Evolutionary conservation across 495 filamentous ascomycete species (phyloP).

Genomic region (Gamarada debralockiae): DNA sequence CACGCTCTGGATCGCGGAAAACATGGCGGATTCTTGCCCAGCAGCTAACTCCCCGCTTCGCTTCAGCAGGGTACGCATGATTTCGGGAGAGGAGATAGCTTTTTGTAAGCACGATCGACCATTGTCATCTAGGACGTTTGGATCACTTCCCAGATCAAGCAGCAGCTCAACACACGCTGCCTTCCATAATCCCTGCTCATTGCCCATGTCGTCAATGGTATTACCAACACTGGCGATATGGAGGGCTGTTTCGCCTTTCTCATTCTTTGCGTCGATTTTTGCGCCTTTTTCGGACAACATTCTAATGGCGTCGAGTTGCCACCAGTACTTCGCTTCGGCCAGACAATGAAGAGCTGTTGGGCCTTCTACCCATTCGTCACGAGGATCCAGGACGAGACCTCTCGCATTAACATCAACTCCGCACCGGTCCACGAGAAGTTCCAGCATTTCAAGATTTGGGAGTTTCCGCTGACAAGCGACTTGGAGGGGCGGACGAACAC

Average conservation of each 20-base stretch:
- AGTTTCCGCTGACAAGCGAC: conserved; percentile 20
- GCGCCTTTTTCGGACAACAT: conserved; percentile 38
- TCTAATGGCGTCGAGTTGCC: conserved; percentile 38
- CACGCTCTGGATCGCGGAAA: conserved; percentile 14
- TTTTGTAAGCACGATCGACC: conserved; percentile 19
- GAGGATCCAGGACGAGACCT: too few species aligned
- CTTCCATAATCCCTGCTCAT: too few species aligned
- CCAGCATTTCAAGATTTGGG: conserved; percentile 40
- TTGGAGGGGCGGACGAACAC: conserved; percentile 4
- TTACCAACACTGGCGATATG: conserved; percentile 29
- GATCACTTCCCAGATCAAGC: conserved; percentile 35
- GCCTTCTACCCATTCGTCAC: too few species aligned
- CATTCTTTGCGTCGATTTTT: conserved; percentile 33
- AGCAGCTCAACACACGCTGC: conserved; percentile 28
- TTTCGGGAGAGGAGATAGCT: conserved; percentile 37
- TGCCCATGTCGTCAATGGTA: too few species aligned
- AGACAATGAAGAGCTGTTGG: conserved; percentile 34
- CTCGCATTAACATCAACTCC: conserved; percentile 33
- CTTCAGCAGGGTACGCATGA: conserved; percentile 26
- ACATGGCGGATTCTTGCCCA: conserved; percentile 7
- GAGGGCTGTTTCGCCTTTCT: conserved; percentile 36
- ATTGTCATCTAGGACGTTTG: conserved; percentile 30
- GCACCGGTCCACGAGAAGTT: conserved; percentile 36
- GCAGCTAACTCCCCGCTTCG: conserved; percentile 20
- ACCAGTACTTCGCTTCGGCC: conserved; percentile 36